Evolutionary conservation across 192 early-diverging fungal species (phyloP).

Genomic region (Coemansia sp.): DNA sequence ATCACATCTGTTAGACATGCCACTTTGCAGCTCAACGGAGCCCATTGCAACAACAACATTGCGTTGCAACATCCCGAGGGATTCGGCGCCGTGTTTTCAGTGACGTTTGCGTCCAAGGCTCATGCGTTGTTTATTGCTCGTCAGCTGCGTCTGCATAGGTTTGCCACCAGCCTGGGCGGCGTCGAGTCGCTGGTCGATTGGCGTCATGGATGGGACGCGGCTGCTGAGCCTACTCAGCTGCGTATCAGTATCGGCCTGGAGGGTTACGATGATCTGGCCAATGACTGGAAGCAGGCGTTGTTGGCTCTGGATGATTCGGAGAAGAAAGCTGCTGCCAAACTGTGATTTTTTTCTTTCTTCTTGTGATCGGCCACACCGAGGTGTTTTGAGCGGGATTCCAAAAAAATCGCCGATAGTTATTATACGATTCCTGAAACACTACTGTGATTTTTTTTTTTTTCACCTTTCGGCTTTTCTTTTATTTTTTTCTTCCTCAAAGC

Average conservation of each 20-base stretch:
- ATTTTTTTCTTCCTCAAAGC: neutral
- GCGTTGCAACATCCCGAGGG: slow-evolving; percentile 47
- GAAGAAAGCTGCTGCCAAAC: slow-evolving; percentile 20
- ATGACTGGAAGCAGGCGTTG: slow-evolving; percentile 62
- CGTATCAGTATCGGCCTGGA: slow-evolving; percentile 75
- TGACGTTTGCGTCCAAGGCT: slow-evolving; percentile 49
- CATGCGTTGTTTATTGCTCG: slow-evolving; percentile 56
- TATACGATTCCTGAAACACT: too few species aligned
- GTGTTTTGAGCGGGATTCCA: too few species aligned
- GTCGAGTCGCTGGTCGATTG: slow-evolving; percentile 71
- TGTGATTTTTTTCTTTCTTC: neutral
- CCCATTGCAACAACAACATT: slow-evolving; percentile 25
- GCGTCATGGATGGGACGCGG: slow-evolving; percentile 56
- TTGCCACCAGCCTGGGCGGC: slow-evolving; percentile 71
- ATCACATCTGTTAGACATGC: slow-evolving; percentile 46
- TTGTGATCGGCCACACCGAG: too few species aligned
- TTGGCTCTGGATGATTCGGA: slow-evolving; percentile 30
- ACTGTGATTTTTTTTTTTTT: neutral
- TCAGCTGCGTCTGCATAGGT: slow-evolving; percentile 45
- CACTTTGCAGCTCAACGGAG: slow-evolving; percentile 20
- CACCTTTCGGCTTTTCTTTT: neutral
- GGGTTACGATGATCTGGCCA: slow-evolving; percentile 62
- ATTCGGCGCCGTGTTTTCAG: slow-evolving; percentile 43
- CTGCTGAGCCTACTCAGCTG: slow-evolving; percentile 49
- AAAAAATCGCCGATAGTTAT: too few species aligned